Evolutionary conservation across 306 rosid species (phyloP), one percentile per base, ranked within the genome.

Genomic region (Heteromeles arbutifolia): DNA sequence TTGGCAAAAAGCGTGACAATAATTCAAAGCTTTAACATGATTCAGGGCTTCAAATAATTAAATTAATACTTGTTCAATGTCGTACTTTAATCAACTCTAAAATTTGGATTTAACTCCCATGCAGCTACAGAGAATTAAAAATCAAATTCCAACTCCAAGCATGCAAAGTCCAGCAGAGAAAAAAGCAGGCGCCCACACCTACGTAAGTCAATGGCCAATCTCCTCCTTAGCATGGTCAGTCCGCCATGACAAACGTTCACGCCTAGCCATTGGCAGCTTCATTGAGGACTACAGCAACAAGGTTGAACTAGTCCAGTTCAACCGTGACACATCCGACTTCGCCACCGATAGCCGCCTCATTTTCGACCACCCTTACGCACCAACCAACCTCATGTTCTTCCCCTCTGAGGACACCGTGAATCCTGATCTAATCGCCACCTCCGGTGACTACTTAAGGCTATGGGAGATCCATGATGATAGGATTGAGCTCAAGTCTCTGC

Each of bases 361-460:
- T 2, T 79, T 86, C 25, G 90, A 88, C 68, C 93, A 90, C 78
- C 92, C 96, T 61, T 85, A 85, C 10, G 83, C 96, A 0, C 88
- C 96, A 11, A 88, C 96, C 5, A 88, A 90, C 81, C 81, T 88
- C 52, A 88, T 88, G 91, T 90, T 90, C 85, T 86, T 88, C 72
- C 96, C 96, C 12, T 90, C 91, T 1, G 82, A 78, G 65, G 85
- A 84, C 19, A 29, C 77, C 80, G 2, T 76, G 0, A 87, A 86
- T 21, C 89, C 90, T 4, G 93, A 88, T 70, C 72, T 90, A 69
- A 3, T 90, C 0, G 93, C 93, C 84, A 86, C 91, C 1, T 88
- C 92, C 1, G 96, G 96, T 0, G 91, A 90, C 80, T 82, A 71
- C 78, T 81, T 88, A 5, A 82, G 96, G 17, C 53, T 90, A 0